phyloP scores from a whole-genome alignment of 192 early-diverging fungal genomes.

The Piromyces sp. region DNA sequence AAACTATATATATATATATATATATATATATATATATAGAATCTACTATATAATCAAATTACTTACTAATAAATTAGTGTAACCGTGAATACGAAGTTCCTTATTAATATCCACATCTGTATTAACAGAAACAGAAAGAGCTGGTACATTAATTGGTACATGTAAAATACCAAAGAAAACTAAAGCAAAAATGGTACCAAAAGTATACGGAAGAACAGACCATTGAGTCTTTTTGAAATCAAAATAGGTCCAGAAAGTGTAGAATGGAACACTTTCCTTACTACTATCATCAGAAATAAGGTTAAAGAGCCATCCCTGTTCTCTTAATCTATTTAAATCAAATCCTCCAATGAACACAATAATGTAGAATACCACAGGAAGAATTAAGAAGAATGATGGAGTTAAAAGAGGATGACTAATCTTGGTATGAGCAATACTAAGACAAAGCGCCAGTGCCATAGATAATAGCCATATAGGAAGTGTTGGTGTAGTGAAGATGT shows the following conservation, averaged over 20 bases:
- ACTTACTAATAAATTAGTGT: slow-evolving; percentile 72
- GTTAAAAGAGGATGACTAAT: slow-evolving; percentile 67
- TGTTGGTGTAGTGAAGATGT: slow-evolving; percentile 44
- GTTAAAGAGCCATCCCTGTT: neutral
- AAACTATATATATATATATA: slow-evolving; percentile 1
- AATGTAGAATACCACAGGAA: slow-evolving; percentile 62
- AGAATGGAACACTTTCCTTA: slow-evolving; percentile 52
- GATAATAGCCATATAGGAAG: slow-evolving; percentile 63
- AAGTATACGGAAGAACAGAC: slow-evolving; percentile 13
- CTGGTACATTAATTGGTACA: slow-evolving; percentile 93
- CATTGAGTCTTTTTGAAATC: slow-evolving; percentile 20
- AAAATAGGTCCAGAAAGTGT: slow-evolving; percentile 73
- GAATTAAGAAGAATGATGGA: slow-evolving; percentile 68
- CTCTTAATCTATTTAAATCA: slow-evolving; percentile 43
- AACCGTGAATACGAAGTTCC: slow-evolving; percentile 82
- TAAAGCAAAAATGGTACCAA: slow-evolving; percentile 4
- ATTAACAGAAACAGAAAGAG: slow-evolving; percentile 76
- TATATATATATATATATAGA: no score
- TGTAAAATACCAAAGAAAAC: slow-evolving; percentile 52
- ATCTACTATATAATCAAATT: neutral
- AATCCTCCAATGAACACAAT: slow-evolving; percentile 39
- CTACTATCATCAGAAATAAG: slow-evolving; percentile 34
- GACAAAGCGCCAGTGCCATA: slow-evolving; percentile 25
- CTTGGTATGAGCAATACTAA: slow-evolving; percentile 33
- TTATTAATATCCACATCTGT: slow-evolving; percentile 75